Evolutionary conservation across 177 flowering plant species (phyloP), one percentile per base, ranked within the genome.

Genomic region (Vitis hybrid): DNA sequence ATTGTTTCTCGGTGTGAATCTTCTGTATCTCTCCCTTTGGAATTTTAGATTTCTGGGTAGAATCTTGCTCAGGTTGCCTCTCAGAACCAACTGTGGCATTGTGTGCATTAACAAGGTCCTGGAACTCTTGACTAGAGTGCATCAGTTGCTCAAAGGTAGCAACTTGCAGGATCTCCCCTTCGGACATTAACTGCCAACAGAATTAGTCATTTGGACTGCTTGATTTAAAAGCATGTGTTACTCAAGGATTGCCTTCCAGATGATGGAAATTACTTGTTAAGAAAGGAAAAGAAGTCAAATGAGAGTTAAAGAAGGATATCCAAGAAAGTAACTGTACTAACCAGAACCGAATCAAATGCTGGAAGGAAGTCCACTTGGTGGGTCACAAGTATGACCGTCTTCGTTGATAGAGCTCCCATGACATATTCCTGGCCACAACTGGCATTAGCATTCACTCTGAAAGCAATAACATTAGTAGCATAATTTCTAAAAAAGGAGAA

Each of bases 311-410:
- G 46, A 35, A 35, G 20, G 12, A 58, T 3, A 11, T 8, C 18
- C 12, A 58, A 17, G 27, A 17, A 5, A 58, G 11, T 58, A 6
- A 14, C 20, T 17, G 8, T 30, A 80, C 94, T 80, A 46, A 91
- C 97, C 91, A 91, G 67, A 67, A 90, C 71, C 11, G 79, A 66
- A 69, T 88, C 81, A 67, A 87, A 86, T 59, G 83, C 84, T 3
- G 90, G 94, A 56, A 91, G 87, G 79, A 90, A 90, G 65, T 91
- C 93, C 15, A 91, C 89, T 84, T 91, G 97, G 74, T 91, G 94
- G 9, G 97, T 90, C 61, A 91, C 97, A 32, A 84, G 90, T 49
- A 91, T 63, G 65, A 90, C 90, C 3, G 90, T 82, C 78, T 91
- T 91, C 58, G 73, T 73, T 20, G 80, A 73, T 17, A 91, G 77